Base-by-base conservation (phyloP, 1,284 basidiomycete genomes). In the Mycena citricolor region DNA sequence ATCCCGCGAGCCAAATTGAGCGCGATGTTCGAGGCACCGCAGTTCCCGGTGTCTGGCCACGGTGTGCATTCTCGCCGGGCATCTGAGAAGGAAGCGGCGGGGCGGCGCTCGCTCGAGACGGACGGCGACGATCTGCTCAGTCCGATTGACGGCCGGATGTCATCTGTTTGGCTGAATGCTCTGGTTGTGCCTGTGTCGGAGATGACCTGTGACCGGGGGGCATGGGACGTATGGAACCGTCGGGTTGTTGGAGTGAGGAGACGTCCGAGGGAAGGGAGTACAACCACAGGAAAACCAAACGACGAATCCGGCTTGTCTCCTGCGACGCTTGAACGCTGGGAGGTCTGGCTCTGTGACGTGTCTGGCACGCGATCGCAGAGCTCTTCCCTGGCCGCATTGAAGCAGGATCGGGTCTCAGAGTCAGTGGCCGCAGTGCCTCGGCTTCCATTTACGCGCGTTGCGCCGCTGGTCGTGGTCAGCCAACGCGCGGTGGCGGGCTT, bases 21-120 rank as follows among this genome's bases (percentile, higher is more conserved):
- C 3, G 69, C 76, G 5, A 63, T 71, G 3, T 67, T 70, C 17
- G 78, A 80, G 42, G 58, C 67, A 1, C 64, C 71, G 6, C 68
- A 76, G 16, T 90, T 87, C 58, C 88, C 87, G 12, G 74, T 88
- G 21, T 89, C 88, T 12, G 83, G 73, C 5, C 88, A 90, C 57
- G 87, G 88, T 8, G 71, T 83, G 17, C 82, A 88, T 54, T 82
- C 83, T 24, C 76, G 83, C 29, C 73, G 83, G 33, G 73, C 73
- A 14, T 83, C 83, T 4, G 84, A 86, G 56, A 83, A 82, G 61
- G 81, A 83, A 34, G 58, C 67, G 1, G n/a, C n/a, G n/a, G 71
- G 81, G 17, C 72, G 81, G 29, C 39, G 43, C 8, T 68, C 68
- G 13, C 67, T 72, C 16, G 81, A 84, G 44, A 67, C 69, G 16